Evolutionary conservation across 495 filamentous ascomycete genomes (phyloP), one percentile per base, ranked within the genome.

Genomic region (Penicillium waksmanii): DNA sequence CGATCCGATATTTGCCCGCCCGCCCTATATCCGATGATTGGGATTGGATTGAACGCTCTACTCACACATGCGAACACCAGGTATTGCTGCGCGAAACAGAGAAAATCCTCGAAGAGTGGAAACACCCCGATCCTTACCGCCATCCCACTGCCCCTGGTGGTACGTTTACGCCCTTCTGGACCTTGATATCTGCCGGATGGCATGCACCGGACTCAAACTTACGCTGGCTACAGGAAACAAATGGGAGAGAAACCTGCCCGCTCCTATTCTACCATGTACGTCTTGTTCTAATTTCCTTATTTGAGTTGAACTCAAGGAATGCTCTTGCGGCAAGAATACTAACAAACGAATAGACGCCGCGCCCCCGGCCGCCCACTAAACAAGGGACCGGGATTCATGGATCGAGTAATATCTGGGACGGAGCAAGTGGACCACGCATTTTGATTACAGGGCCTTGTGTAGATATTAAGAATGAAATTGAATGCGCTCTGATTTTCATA

Each of bases 101-200:
- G 74, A 87, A 88, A 56, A 68, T 96, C 54, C 74, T 99, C 60
- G 86, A 97, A 66, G 90, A 85, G 66, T 99, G 93, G 93, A 97
- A 97, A 74, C 96, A 99, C 69, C 95, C 95, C 3, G 95, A 99
- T 70, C 92, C 94, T 31, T 98, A 96, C 70, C 75, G 81, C 56
- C 84, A 87, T 50, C 95, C 95, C 8, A 94, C 92, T 17, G 94
- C 95, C 12, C 95, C 95, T 17, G 95, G 95, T 84, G 95, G 95
- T 96, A 82, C 64, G 85, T 70, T n/a, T 53, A 55, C 23, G 11
- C 40, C n/a, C 19, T 23, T 23, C 23, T 23, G 23, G 23, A 23
- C 23, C 3, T 31, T 31, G 27, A 31, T 31, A 31, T 31, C 8
- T 17, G 36, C 15, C 15, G 36, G n/a, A 44, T 33, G 6, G 6